Evolutionary conservation across 2,329 filamentous ascomycete species (phyloP).

Genomic region (Biscogniauxia sp.): DNA sequence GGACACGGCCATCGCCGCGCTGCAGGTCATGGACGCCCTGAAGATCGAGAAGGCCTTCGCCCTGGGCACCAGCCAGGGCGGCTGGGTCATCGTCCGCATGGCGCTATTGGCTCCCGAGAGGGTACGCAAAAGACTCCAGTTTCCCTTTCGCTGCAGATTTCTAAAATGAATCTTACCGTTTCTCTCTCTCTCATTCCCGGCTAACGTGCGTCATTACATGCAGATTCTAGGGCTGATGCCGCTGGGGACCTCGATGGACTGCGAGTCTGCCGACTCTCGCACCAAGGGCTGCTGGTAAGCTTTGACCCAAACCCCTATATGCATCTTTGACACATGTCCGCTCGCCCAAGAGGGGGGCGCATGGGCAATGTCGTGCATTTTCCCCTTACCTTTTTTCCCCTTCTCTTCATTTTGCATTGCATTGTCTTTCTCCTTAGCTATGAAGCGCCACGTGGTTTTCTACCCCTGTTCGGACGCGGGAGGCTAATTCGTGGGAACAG

Average conservation of each 20-base stretch:
- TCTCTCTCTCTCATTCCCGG: not conserved
- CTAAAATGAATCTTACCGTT: not conserved
- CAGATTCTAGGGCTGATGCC: constrained; percentile 48
- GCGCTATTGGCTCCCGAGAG: constrained; percentile 48
- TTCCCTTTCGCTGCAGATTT: not conserved
- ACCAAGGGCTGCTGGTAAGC: constrained; percentile 44
- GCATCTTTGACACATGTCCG: not conserved
- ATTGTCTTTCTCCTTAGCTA: not conserved
- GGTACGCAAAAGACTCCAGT: constrained; percentile 30
- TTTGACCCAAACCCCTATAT: too few species aligned
- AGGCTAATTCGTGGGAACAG: constrained; percentile 1
- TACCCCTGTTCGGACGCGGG: not conserved
- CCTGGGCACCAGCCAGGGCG: constrained; percentile 51
- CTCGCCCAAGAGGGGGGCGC: not conserved
- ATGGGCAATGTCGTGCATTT: not conserved
- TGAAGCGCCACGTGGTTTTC: not conserved
- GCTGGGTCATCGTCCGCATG: constrained; percentile 50
- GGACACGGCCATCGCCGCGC: constrained; percentile 52
- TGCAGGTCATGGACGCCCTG: constrained; percentile 54
- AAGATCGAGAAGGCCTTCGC: constrained; percentile 47
- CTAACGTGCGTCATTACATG: not conserved
- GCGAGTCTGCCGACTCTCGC: constrained; percentile 46
- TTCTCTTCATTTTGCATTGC: too few species aligned
- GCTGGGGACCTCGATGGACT: constrained; percentile 53
- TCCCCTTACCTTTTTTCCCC: not conserved